Percentiles rank a stretch among this genome's conserved stretches.
These are phyloP conservation scores for Narthecium ossifragum DNA, from an alignment of 106 monocot genomes.

Conservation along the genomic window DNA sequence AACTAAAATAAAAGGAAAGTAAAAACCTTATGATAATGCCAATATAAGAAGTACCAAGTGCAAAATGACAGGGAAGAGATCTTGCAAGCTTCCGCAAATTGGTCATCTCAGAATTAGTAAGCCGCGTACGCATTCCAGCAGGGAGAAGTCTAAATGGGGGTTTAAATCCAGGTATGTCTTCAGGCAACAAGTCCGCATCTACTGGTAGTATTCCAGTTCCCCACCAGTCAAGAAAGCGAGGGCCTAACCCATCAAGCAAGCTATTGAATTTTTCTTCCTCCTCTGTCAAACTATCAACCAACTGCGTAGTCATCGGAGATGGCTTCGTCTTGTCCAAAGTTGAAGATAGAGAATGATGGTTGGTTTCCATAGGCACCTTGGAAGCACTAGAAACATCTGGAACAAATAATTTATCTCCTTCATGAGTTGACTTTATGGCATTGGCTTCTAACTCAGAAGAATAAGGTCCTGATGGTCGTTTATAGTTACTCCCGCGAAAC, in stretches of 20 bases:
- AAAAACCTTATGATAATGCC: neutral
- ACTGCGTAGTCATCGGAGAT: conserved; percentile 14
- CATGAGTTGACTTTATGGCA: conserved; percentile 27
- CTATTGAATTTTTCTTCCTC: conserved; percentile 72
- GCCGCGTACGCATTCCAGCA: conserved; percentile 72
- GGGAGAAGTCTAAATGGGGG: conserved; percentile 91
- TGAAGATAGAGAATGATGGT: conserved; percentile 13
- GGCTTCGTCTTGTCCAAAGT: conserved; percentile 14
- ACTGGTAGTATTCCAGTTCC: conserved; percentile 88
- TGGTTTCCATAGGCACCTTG: conserved; percentile 14
- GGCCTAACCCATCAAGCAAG: conserved; percentile 82
- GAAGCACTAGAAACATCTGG: conserved; percentile 48
- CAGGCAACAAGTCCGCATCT: conserved; percentile 91
- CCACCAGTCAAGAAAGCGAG: conserved; percentile 99
- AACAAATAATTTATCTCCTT: conserved; percentile 35
- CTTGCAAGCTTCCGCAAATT: conserved; percentile 81
- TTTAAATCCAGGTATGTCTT: conserved; percentile 74
- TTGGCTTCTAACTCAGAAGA: conserved; percentile 10
- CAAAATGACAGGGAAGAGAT: conserved; percentile 89
- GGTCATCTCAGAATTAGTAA: conserved; percentile 92
- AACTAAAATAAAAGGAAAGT: conserved; percentile 5
- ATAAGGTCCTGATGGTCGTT: conserved; percentile 36
- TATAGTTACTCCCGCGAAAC: conserved; percentile 69
- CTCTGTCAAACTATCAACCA: conserved; percentile 51
- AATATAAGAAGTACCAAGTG: conserved; percentile 60